These are phyloP conservation scores for Filobasidium floriforme DNA, from an alignment of 768 basidiomycete genomes.

Conservation along the genomic window DNA sequence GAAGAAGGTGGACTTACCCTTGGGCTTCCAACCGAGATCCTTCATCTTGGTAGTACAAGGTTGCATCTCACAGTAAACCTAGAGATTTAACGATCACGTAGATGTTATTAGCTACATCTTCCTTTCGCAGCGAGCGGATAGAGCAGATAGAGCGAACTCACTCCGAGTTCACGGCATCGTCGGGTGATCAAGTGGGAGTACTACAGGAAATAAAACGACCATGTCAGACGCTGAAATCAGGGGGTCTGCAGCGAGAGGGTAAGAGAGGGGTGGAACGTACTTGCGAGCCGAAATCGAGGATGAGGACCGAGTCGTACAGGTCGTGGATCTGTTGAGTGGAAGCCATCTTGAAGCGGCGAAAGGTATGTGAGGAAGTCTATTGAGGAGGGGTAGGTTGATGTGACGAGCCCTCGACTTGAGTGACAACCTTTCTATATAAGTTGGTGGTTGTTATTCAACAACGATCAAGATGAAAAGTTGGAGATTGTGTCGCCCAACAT, in stretches of 20 bases:
- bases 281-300: constrained; percentile 95
- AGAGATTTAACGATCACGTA: too few species aligned
- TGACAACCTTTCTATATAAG: not conserved
- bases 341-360: not conserved
- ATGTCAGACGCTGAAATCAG: not conserved
- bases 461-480: too few species aligned
- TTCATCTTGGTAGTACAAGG: constrained; percentile 86
- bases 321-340: constrained; percentile 62
- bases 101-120: too few species aligned
- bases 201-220: constrained; percentile 48
- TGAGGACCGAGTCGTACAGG: constrained; percentile 90
- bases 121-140: too few species aligned
- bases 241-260: not conserved
- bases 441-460: too few species aligned
- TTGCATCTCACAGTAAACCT: constrained; percentile 83
- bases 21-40: constrained; percentile 86
- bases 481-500: too few species aligned
- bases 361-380: too few species aligned
- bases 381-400: too few species aligned
- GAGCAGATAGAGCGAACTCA: constrained; percentile 43
- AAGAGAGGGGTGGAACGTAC: constrained; percentile 47
- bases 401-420: too few species aligned
- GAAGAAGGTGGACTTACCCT: constrained; percentile 53
- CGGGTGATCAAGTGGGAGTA: constrained; percentile 96
- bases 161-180: constrained; percentile 92